Conservation (phyloP, 2,329 filamentous ascomycete genomes). For the Pestalotiopsis sp. region DNA sequence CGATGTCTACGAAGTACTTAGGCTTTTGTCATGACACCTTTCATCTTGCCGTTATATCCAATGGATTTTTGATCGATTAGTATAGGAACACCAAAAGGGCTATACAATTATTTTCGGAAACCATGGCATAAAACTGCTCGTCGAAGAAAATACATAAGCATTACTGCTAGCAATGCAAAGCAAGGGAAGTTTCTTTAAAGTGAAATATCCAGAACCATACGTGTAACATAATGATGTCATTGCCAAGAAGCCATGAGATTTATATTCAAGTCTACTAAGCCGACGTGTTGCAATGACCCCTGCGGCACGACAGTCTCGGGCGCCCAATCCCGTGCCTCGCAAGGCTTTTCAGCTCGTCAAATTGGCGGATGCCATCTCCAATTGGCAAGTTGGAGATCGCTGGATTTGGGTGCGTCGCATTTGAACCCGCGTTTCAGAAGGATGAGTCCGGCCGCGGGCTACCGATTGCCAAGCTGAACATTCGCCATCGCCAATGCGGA, state of each 20-base stretch:
- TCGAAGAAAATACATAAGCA: too few relatives aligned
- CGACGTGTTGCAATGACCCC: background rate
- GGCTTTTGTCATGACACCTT: too few relatives aligned
- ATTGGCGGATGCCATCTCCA: background rate
- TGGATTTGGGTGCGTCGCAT: background rate
- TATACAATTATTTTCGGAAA: too few relatives aligned
- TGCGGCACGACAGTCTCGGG: background rate
- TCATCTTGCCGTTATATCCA: too few relatives aligned
- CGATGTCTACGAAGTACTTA: too few relatives aligned
- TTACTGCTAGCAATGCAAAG: too few relatives aligned
- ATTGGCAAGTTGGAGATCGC: background rate
- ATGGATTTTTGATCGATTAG: too few relatives aligned
- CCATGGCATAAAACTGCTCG: too few relatives aligned
- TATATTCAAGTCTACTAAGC: background rate
- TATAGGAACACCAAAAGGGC: too few relatives aligned
- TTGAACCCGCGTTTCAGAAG: constrained; percentile 2
- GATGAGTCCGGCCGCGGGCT: background rate
- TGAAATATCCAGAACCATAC: too few relatives aligned
- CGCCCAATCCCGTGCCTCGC: background rate
- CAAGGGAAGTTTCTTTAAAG: too few relatives aligned
- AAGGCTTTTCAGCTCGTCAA: background rate
- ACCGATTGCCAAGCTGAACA: background rate
- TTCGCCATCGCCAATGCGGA: background rate
- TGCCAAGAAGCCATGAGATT: background rate
- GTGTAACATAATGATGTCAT: constrained; percentile 1